Conservation (phyloP, 2,329 filamentous ascomycete species). For the Remersonia thermophila region DNA sequence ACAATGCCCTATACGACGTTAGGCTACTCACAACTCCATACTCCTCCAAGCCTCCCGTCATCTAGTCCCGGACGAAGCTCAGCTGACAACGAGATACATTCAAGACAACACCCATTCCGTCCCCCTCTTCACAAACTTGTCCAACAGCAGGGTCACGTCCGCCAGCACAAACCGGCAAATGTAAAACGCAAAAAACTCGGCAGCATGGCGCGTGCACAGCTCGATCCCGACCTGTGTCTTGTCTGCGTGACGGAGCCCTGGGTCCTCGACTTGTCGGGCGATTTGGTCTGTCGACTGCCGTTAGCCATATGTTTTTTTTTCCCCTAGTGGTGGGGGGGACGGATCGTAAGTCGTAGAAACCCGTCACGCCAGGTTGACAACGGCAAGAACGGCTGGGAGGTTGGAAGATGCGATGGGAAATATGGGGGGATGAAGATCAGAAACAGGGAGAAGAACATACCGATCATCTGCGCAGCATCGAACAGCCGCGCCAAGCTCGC, state of each 20-base stretch:
- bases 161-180: slow-evolving; percentile 87
- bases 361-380: too few relatives aligned
- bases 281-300: slow-evolving; percentile 60
- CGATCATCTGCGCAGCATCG: slow-evolving; percentile 83
- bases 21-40: too few relatives aligned
- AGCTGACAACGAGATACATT: too few relatives aligned
- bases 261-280: slow-evolving; percentile 89
- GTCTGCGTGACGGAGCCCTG: slow-evolving; percentile 79
- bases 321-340: background rate
- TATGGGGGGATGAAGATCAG: background rate
- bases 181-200: slow-evolving; percentile 96
- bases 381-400: too few relatives aligned
- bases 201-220: slow-evolving; percentile 81
- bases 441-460: slow-evolving; percentile 39
- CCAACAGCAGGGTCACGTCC: slow-evolving; percentile 72
- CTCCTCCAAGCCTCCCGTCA: too few relatives aligned
- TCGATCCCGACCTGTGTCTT: slow-evolving; percentile 93
- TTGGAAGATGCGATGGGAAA: too few relatives aligned
- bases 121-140: slow-evolving; percentile 94
- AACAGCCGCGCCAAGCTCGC: slow-evolving; percentile 77
- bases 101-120: slow-evolving; percentile 71
- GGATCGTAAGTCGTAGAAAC: too few relatives aligned
- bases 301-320: slow-evolving; percentile 15
- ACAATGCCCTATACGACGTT: too few relatives aligned
- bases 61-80: too few relatives aligned